Base-by-base conservation (phyloP, 1,139 yeast genomes). In the Torulaspora globosa region DNA sequence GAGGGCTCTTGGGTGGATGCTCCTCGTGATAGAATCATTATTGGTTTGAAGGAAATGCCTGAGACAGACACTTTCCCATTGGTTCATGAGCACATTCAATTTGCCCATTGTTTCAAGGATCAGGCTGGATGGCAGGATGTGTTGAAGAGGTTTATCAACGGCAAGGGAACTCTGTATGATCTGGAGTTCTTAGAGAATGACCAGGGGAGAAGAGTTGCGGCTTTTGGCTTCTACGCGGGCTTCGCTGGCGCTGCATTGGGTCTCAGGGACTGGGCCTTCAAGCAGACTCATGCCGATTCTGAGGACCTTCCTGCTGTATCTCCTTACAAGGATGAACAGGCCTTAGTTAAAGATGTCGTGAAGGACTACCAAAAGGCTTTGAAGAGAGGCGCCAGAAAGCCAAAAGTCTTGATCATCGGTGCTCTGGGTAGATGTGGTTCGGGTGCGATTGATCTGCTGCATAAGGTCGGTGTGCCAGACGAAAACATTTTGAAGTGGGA, bases 191-290 rank as follows among this genome's bases (percentile, higher is more conserved):
- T 94, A 65, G 95, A 87, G 68, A 88, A 92, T 66, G 97, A 86
- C 58, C 82, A 80, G 64, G 97, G 97, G 30, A 85, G 97, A 74
- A 84, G 98, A 71, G 99, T 94, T 33, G 99, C 98, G 40, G 98
- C 98, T 11, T 92, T 92, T 66, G 98, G 99, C 14, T 94, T 80
- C 74, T 92, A 92, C 67, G 98, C 99, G 39, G 98, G 98, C 19
- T 92, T 94, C 65, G 98, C 97, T 11, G 98, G 98, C 62, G 97
- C 99, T 39, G 98, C 98, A 26, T 71, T 92, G 47, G 98, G 98
- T 62, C 76, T 90, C 44, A 80, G 80, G 65, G 96, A 89, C 68
- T 92, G 97, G 97, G 86, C 95, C 40, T 85, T 84, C 73, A 89
- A 90, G 71, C 92, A 85, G 67, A 70, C 81, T 26, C 82, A 85